Evolutionary conservation across 2,329 filamentous ascomycete genomes (phyloP).

Genomic region (Bipolaris oryzae): DNA sequence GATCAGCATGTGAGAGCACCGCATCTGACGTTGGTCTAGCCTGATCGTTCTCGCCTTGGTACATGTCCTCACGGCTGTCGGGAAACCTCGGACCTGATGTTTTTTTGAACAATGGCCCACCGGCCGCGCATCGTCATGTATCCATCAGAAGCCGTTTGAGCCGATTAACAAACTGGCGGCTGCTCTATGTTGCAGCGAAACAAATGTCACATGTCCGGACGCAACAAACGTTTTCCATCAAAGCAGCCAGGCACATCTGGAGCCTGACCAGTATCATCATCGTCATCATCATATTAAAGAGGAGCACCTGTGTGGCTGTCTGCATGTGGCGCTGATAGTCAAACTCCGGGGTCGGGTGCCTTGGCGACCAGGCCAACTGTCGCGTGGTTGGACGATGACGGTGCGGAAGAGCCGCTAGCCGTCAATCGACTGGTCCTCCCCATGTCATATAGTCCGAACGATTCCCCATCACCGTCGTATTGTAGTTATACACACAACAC

Average conservation of each 20-base stretch:
- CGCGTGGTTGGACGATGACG: slow-evolving; percentile 21
- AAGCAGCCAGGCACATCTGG: too few relatives aligned
- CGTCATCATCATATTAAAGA: not conserved
- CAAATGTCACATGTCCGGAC: not conserved
- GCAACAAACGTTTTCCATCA: too few relatives aligned
- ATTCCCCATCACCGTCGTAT: slow-evolving; percentile 10
- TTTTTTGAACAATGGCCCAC: not conserved
- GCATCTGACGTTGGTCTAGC: not conserved
- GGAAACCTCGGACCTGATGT: slow-evolving; percentile 14
- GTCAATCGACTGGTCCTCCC: slow-evolving; percentile 15
- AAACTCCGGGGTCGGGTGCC: slow-evolving; percentile 11
- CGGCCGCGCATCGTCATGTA: slow-evolving; percentile 7
- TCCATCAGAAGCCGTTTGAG: not conserved
- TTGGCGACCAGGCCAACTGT: slow-evolving; percentile 25
- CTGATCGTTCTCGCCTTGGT: not conserved
- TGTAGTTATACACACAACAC: slow-evolving; percentile 6
- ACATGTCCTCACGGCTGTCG: not conserved
- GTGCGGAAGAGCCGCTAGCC: slow-evolving; percentile 28
- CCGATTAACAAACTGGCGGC: not conserved
- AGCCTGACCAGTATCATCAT: too few relatives aligned
- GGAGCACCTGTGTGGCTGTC: slow-evolving; percentile 8
- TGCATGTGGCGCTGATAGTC: slow-evolving; percentile 14
- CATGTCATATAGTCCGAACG: slow-evolving; percentile 22
- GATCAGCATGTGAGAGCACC: not conserved
- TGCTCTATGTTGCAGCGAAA: too few relatives aligned